Conservation (phyloP, 768 basidiomycete species). For the Calocybe gangraenosa region DNA sequence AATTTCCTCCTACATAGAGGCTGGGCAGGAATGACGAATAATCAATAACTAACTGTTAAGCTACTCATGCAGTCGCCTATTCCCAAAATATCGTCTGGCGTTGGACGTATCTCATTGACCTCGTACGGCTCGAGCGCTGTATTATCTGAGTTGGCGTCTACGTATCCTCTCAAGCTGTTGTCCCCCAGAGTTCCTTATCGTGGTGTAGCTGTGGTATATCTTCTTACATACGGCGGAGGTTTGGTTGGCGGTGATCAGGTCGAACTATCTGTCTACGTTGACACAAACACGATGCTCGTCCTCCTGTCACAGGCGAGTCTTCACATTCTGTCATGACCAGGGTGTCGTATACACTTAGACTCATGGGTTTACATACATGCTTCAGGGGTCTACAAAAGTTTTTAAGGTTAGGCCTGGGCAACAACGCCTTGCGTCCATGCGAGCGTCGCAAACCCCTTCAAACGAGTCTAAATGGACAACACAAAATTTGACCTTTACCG, state of each 20-base stretch:
- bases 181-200: slow-evolving; percentile 56
- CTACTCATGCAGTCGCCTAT: slow-evolving; percentile 13
- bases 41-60: too few species aligned
- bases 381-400: slow-evolving; percentile 89
- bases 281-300: slow-evolving; percentile 53
- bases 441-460: slow-evolving; percentile 7
- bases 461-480: slow-evolving; percentile 26
- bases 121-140: slow-evolving; percentile 51
- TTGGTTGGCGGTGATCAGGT: slow-evolving; percentile 84
- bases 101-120: slow-evolving; percentile 54
- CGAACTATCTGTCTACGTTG: slow-evolving; percentile 56
- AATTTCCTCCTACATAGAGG: too few species aligned
- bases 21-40: too few species aligned
- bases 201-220: slow-evolving; percentile 66
- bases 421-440: slow-evolving; percentile 46
- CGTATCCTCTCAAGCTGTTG: slow-evolving; percentile 86
- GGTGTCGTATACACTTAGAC: too few species aligned
- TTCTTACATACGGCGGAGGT: slow-evolving; percentile 88
- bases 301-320: slow-evolving; percentile 78
- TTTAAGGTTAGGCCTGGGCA: slow-evolving; percentile 76
- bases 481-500: slow-evolving; percentile 57
- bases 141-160: slow-evolving; percentile 72
- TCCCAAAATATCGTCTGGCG: slow-evolving; percentile 36
- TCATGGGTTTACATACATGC: background rate
- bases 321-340: background rate